Evolutionary conservation across 768 basidiomycete genomes (phyloP).

Genomic region (Pisolithus microcarpus): DNA sequence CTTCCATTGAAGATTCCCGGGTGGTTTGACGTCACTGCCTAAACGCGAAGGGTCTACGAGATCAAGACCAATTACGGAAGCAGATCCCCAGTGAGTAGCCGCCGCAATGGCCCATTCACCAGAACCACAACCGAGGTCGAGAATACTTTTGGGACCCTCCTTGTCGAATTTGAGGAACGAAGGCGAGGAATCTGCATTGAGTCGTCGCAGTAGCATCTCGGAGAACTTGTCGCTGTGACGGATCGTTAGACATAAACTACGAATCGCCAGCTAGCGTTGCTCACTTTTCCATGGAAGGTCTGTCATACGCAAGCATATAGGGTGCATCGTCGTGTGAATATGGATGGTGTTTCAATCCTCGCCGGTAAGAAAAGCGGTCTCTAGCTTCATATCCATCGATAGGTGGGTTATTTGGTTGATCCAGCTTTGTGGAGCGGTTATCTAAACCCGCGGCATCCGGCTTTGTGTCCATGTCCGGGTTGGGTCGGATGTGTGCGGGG

Average conservation of each 20-base stretch:
- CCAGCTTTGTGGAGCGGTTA: neutral
- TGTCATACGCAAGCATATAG: slow-evolving; percentile 64
- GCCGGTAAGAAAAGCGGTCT: slow-evolving; percentile 19
- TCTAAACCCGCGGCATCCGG: neutral
- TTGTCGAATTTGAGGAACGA: slow-evolving; percentile 51
- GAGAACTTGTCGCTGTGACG: slow-evolving; percentile 52
- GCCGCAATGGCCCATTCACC: slow-evolving; percentile 65
- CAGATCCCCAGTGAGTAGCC: slow-evolving; percentile 51
- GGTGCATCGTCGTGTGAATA: slow-evolving; percentile 41
- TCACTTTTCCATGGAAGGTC: slow-evolving; percentile 51
- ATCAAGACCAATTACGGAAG: slow-evolving; percentile 60
- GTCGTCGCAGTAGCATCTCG: slow-evolving; percentile 45
- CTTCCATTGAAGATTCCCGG: slow-evolving; percentile 41
- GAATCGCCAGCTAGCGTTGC: slow-evolving; percentile 16
- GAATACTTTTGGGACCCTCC: slow-evolving; percentile 44
- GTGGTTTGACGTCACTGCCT: slow-evolving; percentile 30
- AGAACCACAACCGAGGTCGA: slow-evolving; percentile 73
- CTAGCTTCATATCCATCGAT: slow-evolving; percentile 16
- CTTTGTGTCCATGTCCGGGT: slow-evolving; percentile 2
- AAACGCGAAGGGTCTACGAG: slow-evolving; percentile 36
- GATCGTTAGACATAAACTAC: slow-evolving; percentile 5
- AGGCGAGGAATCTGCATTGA: slow-evolving; percentile 47
- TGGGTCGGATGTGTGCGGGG: neutral
- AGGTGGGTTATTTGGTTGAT: slow-evolving; percentile 6
- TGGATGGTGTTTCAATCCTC: slow-evolving; percentile 47